These are phyloP conservation scores for Trichoderma sp. DNA, from an alignment of 2,329 filamentous ascomycete genomes.

Conservation along the genomic window DNA sequence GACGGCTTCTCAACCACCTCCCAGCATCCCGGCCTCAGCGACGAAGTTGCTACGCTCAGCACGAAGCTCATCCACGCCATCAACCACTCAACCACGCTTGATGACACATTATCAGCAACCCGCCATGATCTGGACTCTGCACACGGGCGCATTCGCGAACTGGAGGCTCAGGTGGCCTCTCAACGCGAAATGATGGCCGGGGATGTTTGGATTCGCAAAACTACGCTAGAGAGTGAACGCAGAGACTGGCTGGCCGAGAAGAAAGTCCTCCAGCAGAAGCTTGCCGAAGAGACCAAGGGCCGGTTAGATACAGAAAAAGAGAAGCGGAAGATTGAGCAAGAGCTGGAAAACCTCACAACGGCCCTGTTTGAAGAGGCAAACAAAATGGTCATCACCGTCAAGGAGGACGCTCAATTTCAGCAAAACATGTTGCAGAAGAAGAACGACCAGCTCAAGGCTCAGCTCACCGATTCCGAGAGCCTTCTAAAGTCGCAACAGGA, in stretches of 20 bases:
- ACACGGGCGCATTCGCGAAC: conserved; percentile 63
- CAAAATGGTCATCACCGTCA: conserved; percentile 88
- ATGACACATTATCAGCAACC: conserved; percentile 81
- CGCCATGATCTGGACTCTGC: conserved; percentile 80
- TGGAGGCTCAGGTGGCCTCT: conserved; percentile 67
- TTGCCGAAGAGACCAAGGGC: conserved; percentile 66
- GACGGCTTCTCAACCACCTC: conserved; percentile 31
- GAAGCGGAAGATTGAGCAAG: conserved; percentile 87
- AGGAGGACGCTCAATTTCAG: conserved; percentile 84
- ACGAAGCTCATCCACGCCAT: conserved; percentile 97
- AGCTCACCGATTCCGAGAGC: conserved; percentile 82
- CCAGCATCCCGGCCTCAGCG: conserved; percentile 58
- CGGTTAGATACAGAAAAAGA: conserved; percentile 70
- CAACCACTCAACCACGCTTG: conserved; percentile 90
- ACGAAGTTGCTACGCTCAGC: conserved; percentile 85
- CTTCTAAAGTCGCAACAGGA: conserved; percentile 89
- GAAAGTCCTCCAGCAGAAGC: conserved; percentile 55
- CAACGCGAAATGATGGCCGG: conserved; percentile 72
- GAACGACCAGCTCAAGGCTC: conserved; percentile 82
- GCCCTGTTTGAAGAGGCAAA: conserved; percentile 98
- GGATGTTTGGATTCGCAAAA: conserved; percentile 74
- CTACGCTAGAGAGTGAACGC: conserved; percentile 73
- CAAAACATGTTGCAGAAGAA: conserved; percentile 78
- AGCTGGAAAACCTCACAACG: conserved; percentile 85
- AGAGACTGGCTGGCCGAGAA: conserved; percentile 62